Evolutionary conservation across 345 rosid genomes (phyloP).

Genomic region (Aethionema arabicum): DNA sequence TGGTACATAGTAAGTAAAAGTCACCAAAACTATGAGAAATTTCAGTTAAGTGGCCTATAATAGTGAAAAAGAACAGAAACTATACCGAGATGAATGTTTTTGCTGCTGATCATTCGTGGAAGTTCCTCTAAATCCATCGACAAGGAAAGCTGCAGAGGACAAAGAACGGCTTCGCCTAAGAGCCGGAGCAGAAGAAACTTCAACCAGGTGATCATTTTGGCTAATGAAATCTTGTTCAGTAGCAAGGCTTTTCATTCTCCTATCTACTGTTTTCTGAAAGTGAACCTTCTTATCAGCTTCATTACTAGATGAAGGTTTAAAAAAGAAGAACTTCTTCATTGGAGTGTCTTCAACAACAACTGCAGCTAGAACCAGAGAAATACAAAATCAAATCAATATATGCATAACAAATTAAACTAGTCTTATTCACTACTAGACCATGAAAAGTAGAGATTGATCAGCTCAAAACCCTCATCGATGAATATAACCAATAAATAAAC

Average conservation of each 20-base stretch:
- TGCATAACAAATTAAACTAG: not conserved
- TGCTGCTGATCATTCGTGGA: constrained; percentile 41
- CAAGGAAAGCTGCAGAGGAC: constrained; percentile 67
- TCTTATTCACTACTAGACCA: not conserved
- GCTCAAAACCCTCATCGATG: not conserved
- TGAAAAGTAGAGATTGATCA: constrained; percentile 9
- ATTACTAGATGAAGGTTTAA: constrained; percentile 59
- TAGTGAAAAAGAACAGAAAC: constrained; percentile 17
- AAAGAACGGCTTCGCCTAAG: constrained; percentile 84
- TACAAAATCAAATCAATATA: constrained; percentile 27
- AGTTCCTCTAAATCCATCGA: constrained; percentile 46
- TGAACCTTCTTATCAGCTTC: constrained; percentile 51
- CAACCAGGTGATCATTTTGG: constrained; percentile 49
- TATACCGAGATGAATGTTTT: constrained; percentile 55
- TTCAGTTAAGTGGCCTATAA: constrained; percentile 1
- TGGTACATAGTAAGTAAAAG: constrained; percentile 15
- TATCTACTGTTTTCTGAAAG: constrained; percentile 42
- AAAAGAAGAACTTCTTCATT: constrained; percentile 93
- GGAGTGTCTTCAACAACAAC: constrained; percentile 36
- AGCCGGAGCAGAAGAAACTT: constrained; percentile 49
- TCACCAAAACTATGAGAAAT: constrained; percentile 10
- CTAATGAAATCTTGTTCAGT: constrained; percentile 39
- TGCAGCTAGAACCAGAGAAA: constrained; percentile 40
- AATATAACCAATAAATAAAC: constrained; percentile 13
- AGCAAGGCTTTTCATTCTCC: constrained; percentile 38